Evolutionary conservation across 2,329 filamentous ascomycete genomes (phyloP).

Genomic region (Penicillium italicum): DNA sequence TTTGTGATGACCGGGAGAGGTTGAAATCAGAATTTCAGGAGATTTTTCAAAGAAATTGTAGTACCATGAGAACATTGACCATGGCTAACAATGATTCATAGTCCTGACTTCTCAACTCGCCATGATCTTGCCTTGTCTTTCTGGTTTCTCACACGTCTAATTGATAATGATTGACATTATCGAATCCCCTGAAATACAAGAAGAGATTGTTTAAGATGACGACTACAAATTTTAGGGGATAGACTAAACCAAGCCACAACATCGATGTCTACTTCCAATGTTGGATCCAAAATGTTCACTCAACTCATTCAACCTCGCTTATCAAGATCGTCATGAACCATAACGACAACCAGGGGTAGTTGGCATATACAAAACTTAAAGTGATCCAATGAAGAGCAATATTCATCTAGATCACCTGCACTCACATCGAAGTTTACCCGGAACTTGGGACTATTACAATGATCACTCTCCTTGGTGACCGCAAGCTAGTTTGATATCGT

Average conservation of each 20-base stretch:
- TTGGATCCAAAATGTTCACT: constrained; percentile 1
- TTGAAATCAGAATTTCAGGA: not conserved
- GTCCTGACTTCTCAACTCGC: no score
- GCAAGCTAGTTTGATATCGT: not conserved
- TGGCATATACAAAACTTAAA: not conserved
- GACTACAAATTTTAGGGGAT: not conserved
- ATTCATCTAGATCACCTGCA: not conserved
- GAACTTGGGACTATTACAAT: not conserved
- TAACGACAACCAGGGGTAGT: not conserved
- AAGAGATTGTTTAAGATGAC: not conserved
- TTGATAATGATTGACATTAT: not conserved
- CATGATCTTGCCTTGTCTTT: not conserved
- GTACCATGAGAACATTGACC: not conserved
- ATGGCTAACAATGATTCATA: not conserved
- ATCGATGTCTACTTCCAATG: not conserved
- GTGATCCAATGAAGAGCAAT: not conserved
- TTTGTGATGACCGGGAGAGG: not conserved
- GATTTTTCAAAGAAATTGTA: not conserved
- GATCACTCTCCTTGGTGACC: not conserved
- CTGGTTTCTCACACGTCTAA: not conserved
- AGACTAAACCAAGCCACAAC: not conserved
- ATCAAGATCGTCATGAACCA: constrained; percentile 2
- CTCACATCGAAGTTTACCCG: constrained; percentile 10
- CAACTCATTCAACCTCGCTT: not conserved
- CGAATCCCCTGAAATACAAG: not conserved